These are phyloP conservation scores for Saccharomycopsis fermentans DNA, from an alignment of 805 yeast genomes.

Conservation along the genomic window DNA sequence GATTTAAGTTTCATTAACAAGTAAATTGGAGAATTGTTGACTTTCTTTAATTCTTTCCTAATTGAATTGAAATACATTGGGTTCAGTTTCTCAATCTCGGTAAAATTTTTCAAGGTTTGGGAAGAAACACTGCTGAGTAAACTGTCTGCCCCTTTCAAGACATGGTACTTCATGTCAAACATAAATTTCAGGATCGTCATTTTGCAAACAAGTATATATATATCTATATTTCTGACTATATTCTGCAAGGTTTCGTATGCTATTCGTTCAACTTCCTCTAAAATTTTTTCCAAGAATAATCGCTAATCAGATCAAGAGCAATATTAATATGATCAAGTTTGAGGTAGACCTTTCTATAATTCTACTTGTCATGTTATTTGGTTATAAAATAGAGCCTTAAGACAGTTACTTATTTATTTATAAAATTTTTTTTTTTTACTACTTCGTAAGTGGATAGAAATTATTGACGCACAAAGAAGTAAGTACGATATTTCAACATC, in stretches of 20 bases:
- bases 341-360: too few relatives aligned
- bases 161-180: not conserved
- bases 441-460: not conserved
- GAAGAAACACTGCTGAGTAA: not conserved
- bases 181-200: not conserved
- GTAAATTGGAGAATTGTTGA: slow-evolving; percentile 8
- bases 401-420: too few relatives aligned
- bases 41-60: slow-evolving; percentile 6
- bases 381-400: too few relatives aligned
- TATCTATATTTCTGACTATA: not conserved
- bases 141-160: not conserved
- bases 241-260: too few relatives aligned
- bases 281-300: too few relatives aligned
- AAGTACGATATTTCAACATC: not conserved
- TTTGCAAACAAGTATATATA: not conserved
- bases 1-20: slow-evolving; percentile 9
- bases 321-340: too few relatives aligned
- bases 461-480: too few relatives aligned
- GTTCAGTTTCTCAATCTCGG: not conserved
- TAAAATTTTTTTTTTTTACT: not conserved
- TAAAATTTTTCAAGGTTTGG: not conserved
- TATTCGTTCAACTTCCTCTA: too few relatives aligned
- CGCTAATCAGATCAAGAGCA: too few relatives aligned
- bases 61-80: slow-evolving; percentile 3
- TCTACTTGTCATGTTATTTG: too few relatives aligned